Evolutionary conservation across 1,139 yeast genomes (phyloP).

Genomic region (Geotrichum bryndzae): DNA sequence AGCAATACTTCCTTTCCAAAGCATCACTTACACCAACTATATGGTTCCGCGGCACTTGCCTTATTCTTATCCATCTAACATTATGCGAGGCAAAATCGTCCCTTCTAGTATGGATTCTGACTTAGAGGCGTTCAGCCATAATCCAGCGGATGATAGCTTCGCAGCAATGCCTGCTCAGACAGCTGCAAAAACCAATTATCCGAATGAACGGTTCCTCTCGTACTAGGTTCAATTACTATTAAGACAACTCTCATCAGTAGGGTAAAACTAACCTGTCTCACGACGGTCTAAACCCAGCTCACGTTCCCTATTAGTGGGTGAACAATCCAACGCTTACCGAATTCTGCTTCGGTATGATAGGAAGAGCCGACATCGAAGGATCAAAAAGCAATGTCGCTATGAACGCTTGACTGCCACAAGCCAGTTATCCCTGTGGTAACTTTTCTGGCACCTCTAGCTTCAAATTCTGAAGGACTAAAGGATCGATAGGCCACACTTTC

Average conservation of each 20-base stretch:
- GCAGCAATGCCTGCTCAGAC: constrained; percentile 42
- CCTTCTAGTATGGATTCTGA: constrained; percentile 43
- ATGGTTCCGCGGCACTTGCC: constrained; percentile 35
- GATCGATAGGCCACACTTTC: constrained; percentile 34
- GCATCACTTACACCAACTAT: constrained; percentile 14
- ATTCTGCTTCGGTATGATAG: constrained; percentile 40
- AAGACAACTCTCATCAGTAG: constrained; percentile 37
- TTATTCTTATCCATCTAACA: constrained; percentile 35
- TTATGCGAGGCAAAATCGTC: constrained; percentile 36
- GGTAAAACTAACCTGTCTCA: constrained; percentile 40
- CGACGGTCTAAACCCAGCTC: constrained; percentile 44
- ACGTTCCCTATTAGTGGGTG: constrained; percentile 43
- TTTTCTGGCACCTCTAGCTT: constrained; percentile 39
- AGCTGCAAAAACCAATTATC: constrained; percentile 41
- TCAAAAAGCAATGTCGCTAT: constrained; percentile 40
- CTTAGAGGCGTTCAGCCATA: constrained; percentile 43
- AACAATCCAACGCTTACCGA: constrained; percentile 39
- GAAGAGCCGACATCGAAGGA: constrained; percentile 42
- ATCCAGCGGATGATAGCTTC: constrained; percentile 43
- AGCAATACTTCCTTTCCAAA: constrained; percentile 11
- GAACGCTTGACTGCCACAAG: constrained; percentile 40
- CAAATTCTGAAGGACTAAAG: constrained; percentile 37
- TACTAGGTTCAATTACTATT: constrained; percentile 39
- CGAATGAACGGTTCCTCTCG: constrained; percentile 41
- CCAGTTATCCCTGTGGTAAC: constrained; percentile 38